phyloP scores from a whole-genome alignment of 257 asterid genomes.

The Primulina eburnea region DNA sequence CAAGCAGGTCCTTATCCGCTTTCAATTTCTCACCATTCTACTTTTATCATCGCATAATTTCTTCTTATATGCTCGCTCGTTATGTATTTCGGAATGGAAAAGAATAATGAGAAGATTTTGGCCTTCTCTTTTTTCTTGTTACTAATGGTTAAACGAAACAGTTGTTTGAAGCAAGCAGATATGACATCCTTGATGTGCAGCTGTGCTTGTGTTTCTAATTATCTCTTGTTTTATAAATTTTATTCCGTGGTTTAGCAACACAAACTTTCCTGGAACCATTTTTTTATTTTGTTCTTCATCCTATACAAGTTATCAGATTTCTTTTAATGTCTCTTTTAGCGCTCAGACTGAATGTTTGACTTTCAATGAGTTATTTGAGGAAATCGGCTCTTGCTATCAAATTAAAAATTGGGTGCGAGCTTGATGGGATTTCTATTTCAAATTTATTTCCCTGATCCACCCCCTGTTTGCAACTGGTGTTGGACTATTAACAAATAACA shows the following conservation, averaged over 20 bases:
- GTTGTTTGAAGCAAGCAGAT: background rate
- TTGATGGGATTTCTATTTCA: background rate
- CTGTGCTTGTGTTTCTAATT: too few species aligned
- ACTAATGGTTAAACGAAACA: background rate
- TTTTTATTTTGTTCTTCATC: too few species aligned
- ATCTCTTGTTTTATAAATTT: too few species aligned
- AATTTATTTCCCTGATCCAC: background rate
- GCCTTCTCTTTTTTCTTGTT: background rate
- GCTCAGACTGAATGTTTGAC: too few species aligned
- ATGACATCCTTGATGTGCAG: too few species aligned
- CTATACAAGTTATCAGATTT: too few species aligned
- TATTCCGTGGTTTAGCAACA: background rate
- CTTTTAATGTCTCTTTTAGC: too few species aligned
- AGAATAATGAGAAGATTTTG: background rate
- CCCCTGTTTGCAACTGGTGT: background rate
- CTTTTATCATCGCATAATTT: background rate
- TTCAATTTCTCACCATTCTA: background rate
- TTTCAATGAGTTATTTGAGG: background rate
- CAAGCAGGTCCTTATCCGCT: conserved; percentile 49
- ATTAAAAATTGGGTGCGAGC: background rate
- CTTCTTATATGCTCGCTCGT: background rate
- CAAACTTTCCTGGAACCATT: too few species aligned
- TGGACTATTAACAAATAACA: too few species aligned
- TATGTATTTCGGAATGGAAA: background rate
- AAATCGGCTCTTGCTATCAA: background rate